Conservation (phyloP, 768 basidiomycete genomes). For the Kwoniella heveanensis region DNA sequence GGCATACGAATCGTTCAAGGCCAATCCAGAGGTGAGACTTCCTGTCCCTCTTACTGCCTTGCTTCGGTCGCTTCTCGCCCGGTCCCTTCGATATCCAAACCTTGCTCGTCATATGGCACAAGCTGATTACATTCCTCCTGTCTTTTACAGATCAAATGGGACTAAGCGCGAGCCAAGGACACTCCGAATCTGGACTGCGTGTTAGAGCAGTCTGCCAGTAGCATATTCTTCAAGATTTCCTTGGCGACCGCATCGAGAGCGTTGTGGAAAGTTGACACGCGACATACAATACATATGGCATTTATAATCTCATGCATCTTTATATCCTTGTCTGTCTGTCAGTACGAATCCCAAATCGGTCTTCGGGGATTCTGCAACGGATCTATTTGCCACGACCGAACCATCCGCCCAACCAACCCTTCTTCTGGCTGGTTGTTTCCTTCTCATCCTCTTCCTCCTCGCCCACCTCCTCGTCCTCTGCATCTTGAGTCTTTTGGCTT, state of each 20-base stretch:
- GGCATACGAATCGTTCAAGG: slow-evolving; percentile 77
- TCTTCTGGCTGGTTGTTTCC: slow-evolving; percentile 25
- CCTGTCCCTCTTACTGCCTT: no score
- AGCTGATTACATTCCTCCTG: not conserved
- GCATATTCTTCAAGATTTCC: not conserved
- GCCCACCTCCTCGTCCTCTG: slow-evolving; percentile 24
- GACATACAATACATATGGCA: not conserved
- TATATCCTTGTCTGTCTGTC: not conserved
- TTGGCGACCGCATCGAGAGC: not conserved
- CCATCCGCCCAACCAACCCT: slow-evolving; percentile 53
- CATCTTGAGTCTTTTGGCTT: slow-evolving; percentile 60
- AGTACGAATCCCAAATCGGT: not conserved
- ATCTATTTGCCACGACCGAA: slow-evolving; percentile 35
- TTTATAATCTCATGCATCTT: slow-evolving; percentile 16
- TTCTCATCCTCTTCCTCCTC: slow-evolving; percentile 61
- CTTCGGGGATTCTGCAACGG: not conserved
- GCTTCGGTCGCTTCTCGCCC: no score
- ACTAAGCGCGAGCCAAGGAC: no score
- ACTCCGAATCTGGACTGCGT: no score
- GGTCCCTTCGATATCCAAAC: not conserved
- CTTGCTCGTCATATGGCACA: not conserved
- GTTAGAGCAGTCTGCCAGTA: not conserved
- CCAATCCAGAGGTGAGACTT: slow-evolving; percentile 73
- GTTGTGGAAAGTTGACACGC: no score
- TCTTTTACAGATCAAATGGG: slow-evolving; percentile 19